Base-by-base conservation (phyloP, 805 yeast genomes). In the Candida coleopterorum region DNA sequence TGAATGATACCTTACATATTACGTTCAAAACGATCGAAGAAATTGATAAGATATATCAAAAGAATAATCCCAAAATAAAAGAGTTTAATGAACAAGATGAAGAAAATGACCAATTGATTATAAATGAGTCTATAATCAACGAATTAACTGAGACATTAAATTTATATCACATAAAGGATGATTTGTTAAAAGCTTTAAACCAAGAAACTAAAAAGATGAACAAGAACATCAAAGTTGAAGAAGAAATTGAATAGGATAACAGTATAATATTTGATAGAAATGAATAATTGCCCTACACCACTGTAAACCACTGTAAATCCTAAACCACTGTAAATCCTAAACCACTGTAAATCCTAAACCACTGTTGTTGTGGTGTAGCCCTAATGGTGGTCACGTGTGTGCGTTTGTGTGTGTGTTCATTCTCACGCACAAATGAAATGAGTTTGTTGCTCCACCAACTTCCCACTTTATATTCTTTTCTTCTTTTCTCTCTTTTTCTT, bases 181-280 rank as follows among this genome's bases (percentile, higher is more conserved):
- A 69, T n/a, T 56, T 81, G 30, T 38, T 50, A 4, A 70, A 70
- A 40, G 83, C 85, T 1, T 49, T 77, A 40, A 52, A 52, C 21
- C 87, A 81, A 51, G 87, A 80, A 52, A 54, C 58, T 8, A 43
- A 41, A 16, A 44, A 62, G 21, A 40, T 61, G 33, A 40, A 41
- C n/a, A 42, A 42, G 36, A 38, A 40, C 11, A 21, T 46, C 14
- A 50, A 50, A 32, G 37, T 42, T 5, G 42, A 47, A 33, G 50
- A 48, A 24, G 35, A 44, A 9, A 46, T 52, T 11, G 46, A 47
- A 24, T 53, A 32, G 22, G 9, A 11, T 10, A 9, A 17, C n/a
- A n/a, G n/a, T n/a, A n/a, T n/a, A n/a, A n/a, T n/a, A n/a, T n/a
- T n/a, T n/a, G n/a, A 10, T 22, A 18, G 21, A 15, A 9, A 29